Conservation (phyloP, 2,329 filamentous ascomycete genomes). For the Seiridium unicorne region DNA sequence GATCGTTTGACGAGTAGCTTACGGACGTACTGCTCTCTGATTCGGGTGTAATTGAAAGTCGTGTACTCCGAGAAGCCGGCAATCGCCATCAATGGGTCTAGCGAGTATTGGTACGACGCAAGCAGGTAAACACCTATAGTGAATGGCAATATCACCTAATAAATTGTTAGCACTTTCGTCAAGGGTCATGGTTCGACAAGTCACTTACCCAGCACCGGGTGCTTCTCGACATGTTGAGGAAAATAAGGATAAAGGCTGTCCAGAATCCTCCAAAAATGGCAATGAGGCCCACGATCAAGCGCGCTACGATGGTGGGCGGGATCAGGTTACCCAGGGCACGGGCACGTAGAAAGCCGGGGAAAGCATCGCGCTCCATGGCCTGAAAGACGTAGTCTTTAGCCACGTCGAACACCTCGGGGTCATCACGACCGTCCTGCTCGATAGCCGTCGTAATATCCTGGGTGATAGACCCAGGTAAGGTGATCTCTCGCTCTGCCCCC, state of each 20-base stretch:
- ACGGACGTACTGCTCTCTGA: constrained; percentile 88
- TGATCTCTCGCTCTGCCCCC: constrained; percentile 95
- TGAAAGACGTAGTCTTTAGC: constrained; percentile 99
- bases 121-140: constrained; percentile 87
- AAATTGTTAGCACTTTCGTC: constrained; percentile 1
- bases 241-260: constrained; percentile 90
- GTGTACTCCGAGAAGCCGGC: constrained; percentile 95
- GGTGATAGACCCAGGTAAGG: constrained; percentile 83
- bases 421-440: constrained; percentile 87
- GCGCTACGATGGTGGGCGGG: constrained; percentile 81
- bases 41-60: constrained; percentile 84
- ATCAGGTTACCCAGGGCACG: constrained; percentile 96
- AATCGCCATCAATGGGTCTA: constrained; percentile 88
- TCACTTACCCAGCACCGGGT: constrained; percentile 80
- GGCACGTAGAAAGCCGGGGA: constrained; percentile 90
- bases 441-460: constrained; percentile 83
- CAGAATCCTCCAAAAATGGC: constrained; percentile 91
- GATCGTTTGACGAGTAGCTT: constrained; percentile 82
- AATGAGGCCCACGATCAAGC: constrained; percentile 80
- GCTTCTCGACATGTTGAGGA: constrained; percentile 72
- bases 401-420: constrained; percentile 94
- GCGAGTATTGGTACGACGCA: constrained; percentile 89
- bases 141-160: constrained; percentile 76
- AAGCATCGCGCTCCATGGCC: constrained; percentile 99
- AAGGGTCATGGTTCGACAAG: constrained; percentile 7